Evolutionary conservation across 805 yeast species (phyloP), one percentile per base, ranked within the genome.

Genomic region (Starmerella sirachaensis): DNA sequence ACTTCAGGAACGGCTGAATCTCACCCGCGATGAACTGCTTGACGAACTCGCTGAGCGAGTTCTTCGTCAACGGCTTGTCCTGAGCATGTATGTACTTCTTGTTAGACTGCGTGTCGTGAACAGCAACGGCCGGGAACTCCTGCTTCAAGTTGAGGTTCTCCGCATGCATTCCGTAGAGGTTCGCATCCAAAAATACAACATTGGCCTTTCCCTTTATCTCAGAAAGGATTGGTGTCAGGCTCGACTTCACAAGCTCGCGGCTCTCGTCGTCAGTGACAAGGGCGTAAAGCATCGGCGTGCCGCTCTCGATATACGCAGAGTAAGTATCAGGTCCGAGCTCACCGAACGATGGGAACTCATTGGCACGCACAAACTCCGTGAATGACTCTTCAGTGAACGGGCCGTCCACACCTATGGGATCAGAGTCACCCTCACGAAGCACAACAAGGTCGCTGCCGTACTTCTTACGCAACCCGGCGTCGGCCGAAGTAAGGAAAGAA

Each of bases 111-210:
- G 73, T 55, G 55, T 84, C 81, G 63, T 88, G 96, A 50, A 88
- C 78, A 34, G 76, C 94, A 57, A 91, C 78, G 42, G 88, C 73
- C 60, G 98, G 98, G 72, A 80, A 78, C 53, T 76, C 73, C 34
- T 36, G 18, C 56, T 82, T 80, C 73, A 86, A 72, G 69, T 80
- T 83, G 58, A 91, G 70, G 62, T 75, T 73, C 55, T 72, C 78
- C 41, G 94, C 94, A 57, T 88, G 97, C 61, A 70, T 73, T 48
- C 94, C 94, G 58, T 64, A 91, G 53, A 65, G 64, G 38, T 66
- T 55, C 41, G 94, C 93, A 54, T 88, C 86, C 52, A 91, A 68
- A 62, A 88, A 93, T 49, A 81, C 95, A 60, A 91, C 77, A 66
- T 80, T 82, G 50, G 85, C 61, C 56, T 73, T 69, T 46, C 94